Evolutionary conservation across 1,284 basidiomycete genomes (phyloP).

Genomic region (Phellopilus nigrolimitatus): DNA sequence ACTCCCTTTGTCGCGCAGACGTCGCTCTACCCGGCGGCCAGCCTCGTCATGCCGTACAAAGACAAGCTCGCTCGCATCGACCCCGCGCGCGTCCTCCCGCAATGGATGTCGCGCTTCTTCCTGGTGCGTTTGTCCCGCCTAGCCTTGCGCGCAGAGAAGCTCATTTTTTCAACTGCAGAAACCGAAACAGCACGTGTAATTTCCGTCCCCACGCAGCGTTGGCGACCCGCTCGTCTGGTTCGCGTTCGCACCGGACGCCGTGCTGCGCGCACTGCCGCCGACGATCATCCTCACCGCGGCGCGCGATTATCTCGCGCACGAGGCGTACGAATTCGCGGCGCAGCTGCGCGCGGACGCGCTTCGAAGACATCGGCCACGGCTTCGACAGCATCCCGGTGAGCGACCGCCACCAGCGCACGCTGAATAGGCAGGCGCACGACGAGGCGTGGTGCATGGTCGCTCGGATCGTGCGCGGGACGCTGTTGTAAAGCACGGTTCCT

Average conservation of each 20-base stretch:
- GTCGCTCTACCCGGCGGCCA: constrained; percentile 24
- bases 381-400: constrained; percentile 25
- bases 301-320: constrained; percentile 26
- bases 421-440: constrained; percentile 23
- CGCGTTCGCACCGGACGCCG: constrained; percentile 22
- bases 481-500: too few species aligned
- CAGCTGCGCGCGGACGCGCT: constrained; percentile 20
- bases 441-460: constrained; percentile 27
- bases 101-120: constrained; percentile 25
- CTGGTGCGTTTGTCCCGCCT: constrained; percentile 1
- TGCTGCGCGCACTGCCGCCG: constrained; percentile 22
- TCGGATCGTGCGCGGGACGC: constrained; percentile 20
- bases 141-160: background rate
- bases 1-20: constrained; percentile 21
- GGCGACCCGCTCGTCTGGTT: constrained; percentile 24
- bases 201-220: constrained; percentile 22
- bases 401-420: constrained; percentile 20
- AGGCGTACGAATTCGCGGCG: constrained; percentile 25
- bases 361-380: constrained; percentile 25
- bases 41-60: constrained; percentile 24
- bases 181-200: constrained; percentile 20
- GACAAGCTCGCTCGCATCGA: constrained; percentile 25
- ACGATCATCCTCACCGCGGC: constrained; percentile 26
- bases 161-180: too few species aligned
- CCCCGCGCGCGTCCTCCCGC: constrained; percentile 24